Evolutionary conservation across 169 alveolate genomes (phyloP).

Genomic region (Amoebophrya sp.): DNA sequence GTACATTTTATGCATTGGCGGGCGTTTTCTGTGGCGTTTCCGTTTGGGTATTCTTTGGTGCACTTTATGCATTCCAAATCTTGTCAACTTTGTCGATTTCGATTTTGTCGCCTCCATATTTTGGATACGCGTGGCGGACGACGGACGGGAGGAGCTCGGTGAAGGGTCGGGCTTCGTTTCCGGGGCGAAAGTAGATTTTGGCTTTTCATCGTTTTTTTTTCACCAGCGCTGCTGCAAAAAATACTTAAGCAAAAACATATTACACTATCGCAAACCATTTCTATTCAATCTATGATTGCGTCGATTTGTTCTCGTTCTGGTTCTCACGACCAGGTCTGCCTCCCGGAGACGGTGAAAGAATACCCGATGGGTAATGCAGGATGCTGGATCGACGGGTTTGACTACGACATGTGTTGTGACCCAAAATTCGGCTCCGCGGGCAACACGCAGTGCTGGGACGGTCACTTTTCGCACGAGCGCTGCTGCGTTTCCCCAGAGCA

Average conservation of each 20-base stretch:
- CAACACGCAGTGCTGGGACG: not conserved
- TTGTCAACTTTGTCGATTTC: too few species aligned
- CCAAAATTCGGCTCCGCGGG: not conserved
- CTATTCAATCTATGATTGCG: too few species aligned
- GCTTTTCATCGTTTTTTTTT: not conserved
- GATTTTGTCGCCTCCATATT: not conserved
- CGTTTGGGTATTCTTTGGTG: too few species aligned
- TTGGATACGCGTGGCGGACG: not conserved
- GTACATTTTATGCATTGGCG: too few species aligned
- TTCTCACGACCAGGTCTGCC: not conserved
- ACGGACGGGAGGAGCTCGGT: not conserved
- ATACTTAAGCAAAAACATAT: too few species aligned
- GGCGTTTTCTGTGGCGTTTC: too few species aligned
- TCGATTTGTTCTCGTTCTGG: too few species aligned
- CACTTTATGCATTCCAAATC: too few species aligned
- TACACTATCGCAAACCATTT: too few species aligned
- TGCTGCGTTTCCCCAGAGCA: not conserved
- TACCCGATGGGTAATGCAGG: not conserved
- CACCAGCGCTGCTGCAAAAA: too few species aligned
- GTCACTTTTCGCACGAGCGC: not conserved
- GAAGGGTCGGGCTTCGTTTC: not conserved
- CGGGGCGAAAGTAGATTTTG: not conserved
- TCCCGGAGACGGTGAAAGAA: not conserved
- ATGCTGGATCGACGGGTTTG: not conserved
- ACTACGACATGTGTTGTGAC: not conserved